Percentiles rank a stretch among this genome's conserved stretches.
phyloP scores from a whole-genome alignment of 768 basidiomycete species.

The Leccinellum luteum region DNA sequence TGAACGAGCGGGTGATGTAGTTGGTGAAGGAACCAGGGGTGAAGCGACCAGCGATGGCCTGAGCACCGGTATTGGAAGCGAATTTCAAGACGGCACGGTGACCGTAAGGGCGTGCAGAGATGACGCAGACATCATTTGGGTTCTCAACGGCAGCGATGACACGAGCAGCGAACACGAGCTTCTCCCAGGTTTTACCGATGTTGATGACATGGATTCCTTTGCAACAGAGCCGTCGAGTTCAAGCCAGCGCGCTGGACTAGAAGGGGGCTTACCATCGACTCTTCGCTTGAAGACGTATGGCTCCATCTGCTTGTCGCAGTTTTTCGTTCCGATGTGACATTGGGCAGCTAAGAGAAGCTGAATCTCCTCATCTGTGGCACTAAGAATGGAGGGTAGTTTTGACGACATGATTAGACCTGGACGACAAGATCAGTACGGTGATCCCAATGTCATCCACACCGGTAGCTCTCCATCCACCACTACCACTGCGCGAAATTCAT shows the following conservation, averaged over 20 bases:
- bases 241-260: conserved; percentile 8
- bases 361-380: conserved; percentile 97
- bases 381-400: conserved; percentile 91
- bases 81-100: conserved; percentile 99
- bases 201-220: conserved; percentile 94
- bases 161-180: conserved; percentile 96
- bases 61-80: conserved; percentile 96
- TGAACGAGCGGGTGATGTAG: conserved; percentile 99
- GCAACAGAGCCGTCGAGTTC: conserved; percentile 6
- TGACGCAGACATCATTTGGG: conserved; percentile 97
- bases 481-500: conserved; percentile 8
- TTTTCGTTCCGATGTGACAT: conserved; percentile 97
- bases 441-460: conserved; percentile 28
- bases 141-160: conserved; percentile 97
- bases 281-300: conserved; percentile 98
- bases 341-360: conserved; percentile 93
- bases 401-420: conserved; percentile 56
- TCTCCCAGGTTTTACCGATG: conserved; percentile 99
- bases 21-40: conserved; percentile 99
- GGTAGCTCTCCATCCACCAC: conserved; percentile 36
- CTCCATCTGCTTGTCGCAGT: conserved; percentile 99
- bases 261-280: conserved; percentile 71
- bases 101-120: conserved; percentile 97
- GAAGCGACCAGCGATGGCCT: conserved; percentile 98
- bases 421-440: conserved; percentile 26